Evolutionary conservation across 2,329 filamentous ascomycete species (phyloP).

Genomic region (Zasmidium citrigriseum): DNA sequence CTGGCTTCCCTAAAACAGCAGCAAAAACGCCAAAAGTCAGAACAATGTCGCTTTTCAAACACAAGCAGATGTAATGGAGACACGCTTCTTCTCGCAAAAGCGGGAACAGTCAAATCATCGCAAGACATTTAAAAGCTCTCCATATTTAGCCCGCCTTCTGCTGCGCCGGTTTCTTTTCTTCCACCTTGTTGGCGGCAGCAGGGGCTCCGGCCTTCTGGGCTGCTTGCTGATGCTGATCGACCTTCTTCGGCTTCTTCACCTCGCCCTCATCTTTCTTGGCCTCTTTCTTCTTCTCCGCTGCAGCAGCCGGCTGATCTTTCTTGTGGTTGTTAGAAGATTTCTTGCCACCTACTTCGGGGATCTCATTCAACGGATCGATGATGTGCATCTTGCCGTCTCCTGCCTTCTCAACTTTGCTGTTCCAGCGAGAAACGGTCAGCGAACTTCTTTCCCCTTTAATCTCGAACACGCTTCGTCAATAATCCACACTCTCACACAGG

Average conservation of each 20-base stretch:
- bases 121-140: not conserved
- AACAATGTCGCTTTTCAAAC: conserved; percentile 8
- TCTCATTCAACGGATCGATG: conserved; percentile 13
- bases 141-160: conserved; percentile 7
- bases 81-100: conserved; percentile 2
- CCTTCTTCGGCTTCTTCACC: conserved; percentile 6
- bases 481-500: conserved; percentile 6
- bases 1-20: conserved; percentile 15
- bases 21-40: conserved; percentile 18
- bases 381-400: conserved; percentile 11
- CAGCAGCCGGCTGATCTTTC: not conserved
- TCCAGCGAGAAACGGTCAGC: conserved; percentile 26
- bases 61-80: not conserved
- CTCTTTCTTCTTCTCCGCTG: not conserved
- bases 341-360: conserved; percentile 18
- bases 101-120: not conserved
- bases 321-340: not conserved
- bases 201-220: not conserved
- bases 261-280: conserved; percentile 10
- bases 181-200: not conserved
- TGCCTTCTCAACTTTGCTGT: conserved; percentile 19
- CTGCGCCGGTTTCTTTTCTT: conserved; percentile 3
- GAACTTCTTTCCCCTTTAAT: conserved; percentile 26
- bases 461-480: conserved; percentile 6
- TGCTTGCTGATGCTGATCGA: conserved; percentile 7